A percentile compares a stretch with the other conserved stretches of the same genome.
phyloP scores from a whole-genome alignment of 805 yeast species.

The Yarrowia keelungensis region DNA sequence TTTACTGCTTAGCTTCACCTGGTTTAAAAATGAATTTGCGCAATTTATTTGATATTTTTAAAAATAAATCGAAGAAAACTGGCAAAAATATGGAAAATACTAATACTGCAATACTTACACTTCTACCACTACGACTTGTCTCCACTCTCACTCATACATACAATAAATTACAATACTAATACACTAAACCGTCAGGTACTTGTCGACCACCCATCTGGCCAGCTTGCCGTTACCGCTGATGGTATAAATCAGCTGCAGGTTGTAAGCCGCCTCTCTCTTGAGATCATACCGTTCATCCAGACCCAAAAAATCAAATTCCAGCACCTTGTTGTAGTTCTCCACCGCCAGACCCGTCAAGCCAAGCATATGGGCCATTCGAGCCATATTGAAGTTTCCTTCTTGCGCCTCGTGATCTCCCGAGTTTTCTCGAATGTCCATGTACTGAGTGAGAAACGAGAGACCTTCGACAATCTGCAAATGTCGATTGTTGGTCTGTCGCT shows the following conservation, averaged over 20 bases:
- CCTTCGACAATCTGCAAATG: conserved; percentile 91
- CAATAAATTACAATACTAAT: conserved; percentile 5
- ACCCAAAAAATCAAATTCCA: conserved; percentile 50
- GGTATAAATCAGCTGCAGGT: conserved; percentile 75
- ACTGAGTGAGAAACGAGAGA: conserved; percentile 75
- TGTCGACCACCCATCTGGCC: conserved; percentile 69
- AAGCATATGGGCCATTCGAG: conserved; percentile 81
- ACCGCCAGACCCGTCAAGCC: conserved; percentile 80
- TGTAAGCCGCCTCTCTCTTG: conserved; percentile 83
- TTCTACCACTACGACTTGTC: no score
- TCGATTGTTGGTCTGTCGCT: conserved; percentile 82
- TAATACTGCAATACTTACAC: no score
- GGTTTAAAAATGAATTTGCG: no score
- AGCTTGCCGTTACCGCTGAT: conserved; percentile 72
- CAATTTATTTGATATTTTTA: no score
- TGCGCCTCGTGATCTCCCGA: conserved; percentile 59
- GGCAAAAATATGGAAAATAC: no score
- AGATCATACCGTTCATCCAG: conserved; percentile 63
- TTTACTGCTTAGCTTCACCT: no score
- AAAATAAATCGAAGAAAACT: no score
- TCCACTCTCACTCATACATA: no score
- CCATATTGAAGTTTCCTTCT: conserved; percentile 84
- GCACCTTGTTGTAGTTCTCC: conserved; percentile 72
- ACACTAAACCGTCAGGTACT: conserved; percentile 60
- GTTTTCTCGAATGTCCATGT: conserved; percentile 59